phyloP scores from a whole-genome alignment of 2,329 filamentous ascomycete genomes.

The Pyrenophora tritici-repentis region DNA sequence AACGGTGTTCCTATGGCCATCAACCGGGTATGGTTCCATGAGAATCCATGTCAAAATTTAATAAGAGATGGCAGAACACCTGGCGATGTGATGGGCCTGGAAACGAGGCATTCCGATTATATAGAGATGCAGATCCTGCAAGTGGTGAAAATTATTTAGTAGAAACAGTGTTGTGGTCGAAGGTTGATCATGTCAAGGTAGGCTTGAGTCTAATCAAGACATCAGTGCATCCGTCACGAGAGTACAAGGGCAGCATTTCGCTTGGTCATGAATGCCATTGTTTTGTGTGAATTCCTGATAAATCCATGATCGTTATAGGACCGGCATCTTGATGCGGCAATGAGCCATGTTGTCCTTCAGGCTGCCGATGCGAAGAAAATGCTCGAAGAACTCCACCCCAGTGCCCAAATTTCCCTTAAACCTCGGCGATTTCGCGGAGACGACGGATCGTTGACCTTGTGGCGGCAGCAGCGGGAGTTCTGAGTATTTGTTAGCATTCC shows the following conservation, averaged over 20 bases:
- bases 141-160: too few relatives aligned
- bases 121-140: too few relatives aligned
- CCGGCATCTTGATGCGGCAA: conserved; percentile 40
- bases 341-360: conserved; percentile 37
- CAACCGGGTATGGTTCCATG: too few relatives aligned
- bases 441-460: conserved; percentile 96
- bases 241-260: conserved; percentile 3
- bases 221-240: background rate
- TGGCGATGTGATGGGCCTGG: too few relatives aligned
- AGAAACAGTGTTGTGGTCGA: too few relatives aligned
- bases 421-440: conserved; percentile 96
- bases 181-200: too few relatives aligned
- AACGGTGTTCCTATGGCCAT: too few relatives aligned
- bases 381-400: conserved; percentile 44
- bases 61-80: too few relatives aligned
- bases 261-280: conserved; percentile 44
- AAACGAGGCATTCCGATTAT: too few relatives aligned
- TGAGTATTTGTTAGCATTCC: conserved; percentile 50
- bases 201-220: background rate
- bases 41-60: too few relatives aligned
- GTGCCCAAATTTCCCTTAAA: conserved; percentile 60
- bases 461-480: conserved; percentile 89
- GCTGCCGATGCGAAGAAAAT: conserved; percentile 43
- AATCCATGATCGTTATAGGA: conserved; percentile 44
- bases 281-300: conserved; percentile 43